Conservation (phyloP, 257 asterid species). For the Nicotiana knightiana region DNA sequence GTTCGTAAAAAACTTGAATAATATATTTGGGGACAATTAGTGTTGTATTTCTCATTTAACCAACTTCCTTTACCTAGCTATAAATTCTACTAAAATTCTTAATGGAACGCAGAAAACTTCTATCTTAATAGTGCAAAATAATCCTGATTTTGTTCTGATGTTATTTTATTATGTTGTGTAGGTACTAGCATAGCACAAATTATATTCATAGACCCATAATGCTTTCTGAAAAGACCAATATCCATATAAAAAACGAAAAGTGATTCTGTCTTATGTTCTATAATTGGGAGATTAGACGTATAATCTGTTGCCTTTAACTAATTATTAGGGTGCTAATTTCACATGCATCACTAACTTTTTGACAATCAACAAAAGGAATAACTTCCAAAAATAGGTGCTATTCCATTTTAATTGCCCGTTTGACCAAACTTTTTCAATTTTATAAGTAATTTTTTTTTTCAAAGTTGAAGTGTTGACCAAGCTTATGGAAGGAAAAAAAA, state of each 20-base stretch:
- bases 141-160: background rate
- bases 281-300: background rate
- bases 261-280: background rate
- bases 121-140: background rate
- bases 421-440: too few species aligned
- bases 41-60: too few species aligned
- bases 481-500: too few species aligned
- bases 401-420: background rate
- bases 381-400: background rate
- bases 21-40: too few species aligned
- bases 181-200: background rate
- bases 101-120: background rate
- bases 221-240: slow-evolving; percentile 1
- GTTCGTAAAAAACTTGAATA: too few species aligned
- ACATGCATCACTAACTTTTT: slow-evolving; percentile 4
- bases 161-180: background rate
- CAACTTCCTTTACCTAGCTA: background rate
- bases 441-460: too few species aligned
- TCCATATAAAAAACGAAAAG: background rate
- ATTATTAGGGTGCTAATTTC: background rate
- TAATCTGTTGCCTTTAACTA: background rate
- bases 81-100: background rate
- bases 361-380: background rate
- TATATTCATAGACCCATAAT: background rate
- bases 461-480: too few species aligned